Evolutionary conservation across 805 yeast species (phyloP), one percentile per base, ranked within the genome.

Genomic region (Suhomyces emberorum): DNA sequence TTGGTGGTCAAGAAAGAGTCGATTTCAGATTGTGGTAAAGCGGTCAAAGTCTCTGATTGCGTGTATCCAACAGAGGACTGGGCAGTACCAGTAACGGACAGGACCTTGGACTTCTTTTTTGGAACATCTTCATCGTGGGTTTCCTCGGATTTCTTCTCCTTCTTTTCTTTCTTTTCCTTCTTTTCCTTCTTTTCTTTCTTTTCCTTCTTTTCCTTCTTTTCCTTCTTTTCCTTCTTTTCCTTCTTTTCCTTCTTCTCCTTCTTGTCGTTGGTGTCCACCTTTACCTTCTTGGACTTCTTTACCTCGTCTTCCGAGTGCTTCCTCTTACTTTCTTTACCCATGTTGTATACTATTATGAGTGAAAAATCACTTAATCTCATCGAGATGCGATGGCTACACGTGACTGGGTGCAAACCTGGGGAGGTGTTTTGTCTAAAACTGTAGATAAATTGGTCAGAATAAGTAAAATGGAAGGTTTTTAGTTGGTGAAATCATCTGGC

Each of bases 1-100:
- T 89, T 86, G 18, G 74, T 78, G 36, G 69, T 59, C 46, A 81
- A 69, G 55, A 84, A 93, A 6, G 66, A 61, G 32, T 77, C 81
- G 38, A 84, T 64, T 7, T 80, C 87, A 5, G 72, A 54, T 46
- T 74, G 75, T 4, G 82, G 66, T 28, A 70, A 54, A 14, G 56
- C 44, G 11, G 70, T 44, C 34, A 73, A 57, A 11, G 63, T 63
- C 11, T 58, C 49, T 10, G 68, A 63, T 49, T 74, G 72, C 7
- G 49, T 52, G 43, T 72, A 72, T 26, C 49, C 52, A 11, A 27
- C 35, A 12, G 42, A 33, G 5, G 47, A 31, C 20, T 24, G 32
- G 18, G 54, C 44, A 24, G 28, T 30, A 1, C 45, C 46, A 11
- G 46, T 22, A 15, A 34, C 26, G 10, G 44, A 20, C 22, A 20